phyloP scores from a whole-genome alignment of 2,329 filamentous ascomycete species.

The Trichoderma citrinoviride region DNA sequence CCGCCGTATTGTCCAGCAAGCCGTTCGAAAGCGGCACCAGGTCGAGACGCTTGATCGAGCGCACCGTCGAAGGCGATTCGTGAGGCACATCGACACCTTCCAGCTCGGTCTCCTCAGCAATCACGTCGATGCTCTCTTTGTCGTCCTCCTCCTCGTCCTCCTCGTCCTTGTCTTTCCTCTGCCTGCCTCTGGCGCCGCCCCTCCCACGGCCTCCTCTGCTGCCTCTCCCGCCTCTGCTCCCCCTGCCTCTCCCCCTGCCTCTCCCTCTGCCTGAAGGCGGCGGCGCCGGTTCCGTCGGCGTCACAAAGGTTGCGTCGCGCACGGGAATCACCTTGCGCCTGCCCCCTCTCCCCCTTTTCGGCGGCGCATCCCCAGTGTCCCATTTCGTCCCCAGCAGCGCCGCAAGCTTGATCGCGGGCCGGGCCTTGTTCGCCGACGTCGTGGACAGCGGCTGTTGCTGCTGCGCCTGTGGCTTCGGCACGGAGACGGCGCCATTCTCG shows the following conservation, averaged over 20 bases:
- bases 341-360: constrained; percentile 13
- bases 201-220: constrained; percentile 12
- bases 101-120: constrained; percentile 20
- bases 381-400: constrained; percentile 40
- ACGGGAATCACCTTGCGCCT: constrained; percentile 2
- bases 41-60: constrained; percentile 8
- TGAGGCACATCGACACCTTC: constrained; percentile 4
- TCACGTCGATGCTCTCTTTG: not conserved
- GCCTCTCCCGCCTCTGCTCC: constrained; percentile 9
- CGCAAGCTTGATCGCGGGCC: constrained; percentile 39
- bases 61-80: constrained; percentile 23
- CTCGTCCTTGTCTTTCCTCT: constrained; percentile 22
- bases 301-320: not conserved
- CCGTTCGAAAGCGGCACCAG: constrained; percentile 14
- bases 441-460: constrained; percentile 16
- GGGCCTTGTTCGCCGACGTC: constrained; percentile 25
- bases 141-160: not conserved
- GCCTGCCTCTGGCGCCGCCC: constrained; percentile 20
- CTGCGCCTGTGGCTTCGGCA: constrained; percentile 18
- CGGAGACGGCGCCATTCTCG: constrained; percentile 13
- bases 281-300: not conserved
- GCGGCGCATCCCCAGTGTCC: constrained; percentile 34
- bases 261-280: not conserved
- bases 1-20: constrained; percentile 15
- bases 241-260: not conserved